Conservation (phyloP, 2,329 filamentous ascomycete genomes). For the Diaporthe caulivora region DNA sequence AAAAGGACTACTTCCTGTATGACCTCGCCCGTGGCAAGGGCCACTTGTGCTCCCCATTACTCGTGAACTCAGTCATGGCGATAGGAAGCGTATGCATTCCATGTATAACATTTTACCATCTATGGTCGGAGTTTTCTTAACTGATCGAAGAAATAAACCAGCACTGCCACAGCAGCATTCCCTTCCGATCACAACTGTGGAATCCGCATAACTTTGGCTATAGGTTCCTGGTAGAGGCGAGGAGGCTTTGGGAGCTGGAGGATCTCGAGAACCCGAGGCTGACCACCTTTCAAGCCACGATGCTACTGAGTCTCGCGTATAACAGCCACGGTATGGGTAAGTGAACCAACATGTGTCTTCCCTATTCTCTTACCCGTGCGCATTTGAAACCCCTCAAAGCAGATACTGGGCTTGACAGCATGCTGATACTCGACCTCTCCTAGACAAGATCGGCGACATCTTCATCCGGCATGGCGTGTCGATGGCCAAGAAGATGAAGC, state of each 20-base stretch:
- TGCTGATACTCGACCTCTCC: not conserved
- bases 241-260: conserved; percentile 3
- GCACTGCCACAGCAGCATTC: not conserved
- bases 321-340: conserved; percentile 15
- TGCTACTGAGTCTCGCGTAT: conserved; percentile 3
- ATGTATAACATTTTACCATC: not conserved
- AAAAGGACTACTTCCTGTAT: conserved; percentile 11
- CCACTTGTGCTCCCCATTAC: not conserved
- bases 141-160: not conserved
- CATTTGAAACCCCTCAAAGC: not conserved
- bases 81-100: not conserved
- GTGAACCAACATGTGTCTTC: not conserved
- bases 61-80: conserved; percentile 13
- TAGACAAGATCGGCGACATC: conserved; percentile 10
- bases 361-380: not conserved
- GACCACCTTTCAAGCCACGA: conserved; percentile 3
- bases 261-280: not conserved
- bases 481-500: not conserved
- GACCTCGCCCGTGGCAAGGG: conserved; percentile 8
- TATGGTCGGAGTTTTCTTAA: not conserved
- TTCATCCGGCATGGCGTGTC: not conserved
- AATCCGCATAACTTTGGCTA: conserved; percentile 11
- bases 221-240: conserved; percentile 1
- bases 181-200: conserved; percentile 5
- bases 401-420: not conserved